These are phyloP conservation scores for Biscutella laevigata DNA, from an alignment of 441 rosid genomes.

Conservation along the genomic window DNA sequence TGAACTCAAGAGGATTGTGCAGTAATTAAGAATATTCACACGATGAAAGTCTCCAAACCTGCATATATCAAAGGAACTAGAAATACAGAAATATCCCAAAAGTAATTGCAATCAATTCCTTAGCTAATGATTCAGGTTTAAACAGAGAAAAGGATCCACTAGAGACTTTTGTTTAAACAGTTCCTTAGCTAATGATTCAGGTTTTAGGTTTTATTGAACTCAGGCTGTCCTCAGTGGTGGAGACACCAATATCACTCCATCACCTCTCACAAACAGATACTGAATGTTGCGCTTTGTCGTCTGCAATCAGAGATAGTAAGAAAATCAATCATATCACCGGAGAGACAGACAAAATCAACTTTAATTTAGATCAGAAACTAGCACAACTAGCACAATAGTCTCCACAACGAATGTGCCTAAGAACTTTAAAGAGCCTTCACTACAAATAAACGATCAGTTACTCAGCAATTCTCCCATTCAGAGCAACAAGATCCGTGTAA, in stretches of 20 bases:
- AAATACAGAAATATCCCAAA: not conserved
- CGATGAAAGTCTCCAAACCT: not conserved
- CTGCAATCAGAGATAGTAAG: slow-evolving; percentile 34
- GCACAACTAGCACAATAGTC: not conserved
- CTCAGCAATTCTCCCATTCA: not conserved
- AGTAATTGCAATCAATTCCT: too few relatives aligned
- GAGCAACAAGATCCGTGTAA: not conserved
- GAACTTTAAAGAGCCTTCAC: not conserved
- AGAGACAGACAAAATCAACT: not conserved
- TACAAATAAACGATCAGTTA: not conserved
- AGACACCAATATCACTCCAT: slow-evolving; percentile 93
- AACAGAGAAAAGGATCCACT: not conserved
- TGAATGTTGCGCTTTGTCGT: slow-evolving; percentile 81
- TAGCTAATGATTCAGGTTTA: too few relatives aligned
- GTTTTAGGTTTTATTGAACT: slow-evolving; percentile 4
- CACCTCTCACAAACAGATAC: slow-evolving; percentile 91
- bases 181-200: not conserved
- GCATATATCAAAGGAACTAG: not conserved
- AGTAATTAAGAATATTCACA: slow-evolving; percentile 6
- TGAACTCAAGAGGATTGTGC: not conserved
- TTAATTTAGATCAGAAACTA: not conserved
- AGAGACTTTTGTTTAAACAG: not conserved
- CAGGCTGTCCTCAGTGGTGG: slow-evolving; percentile 88
- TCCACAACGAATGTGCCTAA: not conserved
- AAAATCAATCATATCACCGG: not conserved